These are phyloP conservation scores for Trichoderma gamsii DNA, from an alignment of 495 filamentous ascomycete genomes.

Conservation along the genomic window DNA sequence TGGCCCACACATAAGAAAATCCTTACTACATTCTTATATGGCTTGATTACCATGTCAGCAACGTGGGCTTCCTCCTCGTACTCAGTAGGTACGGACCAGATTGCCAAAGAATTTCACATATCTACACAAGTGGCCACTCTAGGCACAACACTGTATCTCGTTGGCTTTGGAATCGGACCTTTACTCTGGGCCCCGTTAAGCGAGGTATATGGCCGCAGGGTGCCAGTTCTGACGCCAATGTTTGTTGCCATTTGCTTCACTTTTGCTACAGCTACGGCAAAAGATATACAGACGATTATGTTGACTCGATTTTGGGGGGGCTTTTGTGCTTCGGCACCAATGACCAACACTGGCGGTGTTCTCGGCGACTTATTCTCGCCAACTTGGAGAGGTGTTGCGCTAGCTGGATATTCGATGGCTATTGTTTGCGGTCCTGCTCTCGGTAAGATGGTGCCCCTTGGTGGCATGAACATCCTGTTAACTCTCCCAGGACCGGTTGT, in stretches of 20 bases:
- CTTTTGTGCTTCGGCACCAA: slow-evolving; percentile 60
- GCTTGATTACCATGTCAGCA: slow-evolving; percentile 32
- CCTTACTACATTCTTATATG: slow-evolving; percentile 33
- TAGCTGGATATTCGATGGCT: slow-evolving; percentile 64
- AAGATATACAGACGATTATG: slow-evolving; percentile 67
- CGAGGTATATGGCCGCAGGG: slow-evolving; percentile 48
- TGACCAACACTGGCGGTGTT: slow-evolving; percentile 70
- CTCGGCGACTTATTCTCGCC: slow-evolving; percentile 59
- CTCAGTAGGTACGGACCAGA: slow-evolving; percentile 43
- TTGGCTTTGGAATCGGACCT: slow-evolving; percentile 56
- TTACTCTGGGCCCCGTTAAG: slow-evolving; percentile 60
- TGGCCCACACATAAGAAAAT: slow-evolving; percentile 60
- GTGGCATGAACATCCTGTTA: not conserved
- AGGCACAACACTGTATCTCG: slow-evolving; percentile 53
- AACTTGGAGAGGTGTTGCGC: slow-evolving; percentile 53
- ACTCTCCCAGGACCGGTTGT: slow-evolving; percentile 48
- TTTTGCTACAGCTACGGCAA: slow-evolving; percentile 56
- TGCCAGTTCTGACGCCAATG: slow-evolving; percentile 48
- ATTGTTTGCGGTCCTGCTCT: slow-evolving; percentile 54
- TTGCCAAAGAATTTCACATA: slow-evolving; percentile 48
- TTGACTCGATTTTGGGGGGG: slow-evolving; percentile 68
- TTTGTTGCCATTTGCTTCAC: slow-evolving; percentile 59
- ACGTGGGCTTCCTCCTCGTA: slow-evolving; percentile 45
- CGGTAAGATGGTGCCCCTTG: too few relatives aligned
- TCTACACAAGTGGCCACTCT: slow-evolving; percentile 49